phyloP scores from a whole-genome alignment of 495 filamentous ascomycete genomes.

The Neurospora tetrasperma region DNA sequence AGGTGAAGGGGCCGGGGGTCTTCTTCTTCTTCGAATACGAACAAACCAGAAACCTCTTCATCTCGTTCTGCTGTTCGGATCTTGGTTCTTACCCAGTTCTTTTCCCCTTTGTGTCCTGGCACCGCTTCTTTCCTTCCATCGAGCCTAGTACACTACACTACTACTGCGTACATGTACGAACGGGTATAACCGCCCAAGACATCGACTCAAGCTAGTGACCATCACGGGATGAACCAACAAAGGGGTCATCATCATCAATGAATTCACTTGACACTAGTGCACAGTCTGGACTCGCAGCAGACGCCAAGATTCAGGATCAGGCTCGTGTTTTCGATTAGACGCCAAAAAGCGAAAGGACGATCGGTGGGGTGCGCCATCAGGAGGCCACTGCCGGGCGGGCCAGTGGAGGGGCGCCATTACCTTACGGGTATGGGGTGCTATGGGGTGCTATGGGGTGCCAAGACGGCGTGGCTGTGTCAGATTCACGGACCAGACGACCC shows the following conservation, averaged over 20 bases:
- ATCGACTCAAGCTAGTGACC: no score
- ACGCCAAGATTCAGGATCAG: not conserved
- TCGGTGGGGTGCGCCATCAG: not conserved
- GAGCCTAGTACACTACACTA: no score
- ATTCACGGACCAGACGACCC: not conserved
- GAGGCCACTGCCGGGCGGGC: no score
- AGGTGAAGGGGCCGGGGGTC: no score
- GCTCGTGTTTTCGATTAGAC: not conserved
- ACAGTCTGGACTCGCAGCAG: not conserved
- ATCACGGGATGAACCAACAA: not conserved
- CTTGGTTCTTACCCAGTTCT: no score
- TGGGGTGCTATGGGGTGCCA: not conserved
- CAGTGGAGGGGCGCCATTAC: no score
- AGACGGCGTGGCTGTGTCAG: not conserved
- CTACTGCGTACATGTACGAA: not conserved
- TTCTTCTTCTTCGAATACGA: not conserved
- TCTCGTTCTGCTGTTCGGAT: not conserved
- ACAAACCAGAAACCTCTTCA: not conserved
- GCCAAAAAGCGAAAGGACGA: not conserved
- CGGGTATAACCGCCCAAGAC: not conserved
- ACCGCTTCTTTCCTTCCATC: no score
- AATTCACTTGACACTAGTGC: not conserved
- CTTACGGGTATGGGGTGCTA: no score
- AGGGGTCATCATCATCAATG: not conserved
- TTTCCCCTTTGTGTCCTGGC: no score